phyloP scores from a whole-genome alignment of 1,139 yeast species.

The Magnusiomyces ingens region DNA sequence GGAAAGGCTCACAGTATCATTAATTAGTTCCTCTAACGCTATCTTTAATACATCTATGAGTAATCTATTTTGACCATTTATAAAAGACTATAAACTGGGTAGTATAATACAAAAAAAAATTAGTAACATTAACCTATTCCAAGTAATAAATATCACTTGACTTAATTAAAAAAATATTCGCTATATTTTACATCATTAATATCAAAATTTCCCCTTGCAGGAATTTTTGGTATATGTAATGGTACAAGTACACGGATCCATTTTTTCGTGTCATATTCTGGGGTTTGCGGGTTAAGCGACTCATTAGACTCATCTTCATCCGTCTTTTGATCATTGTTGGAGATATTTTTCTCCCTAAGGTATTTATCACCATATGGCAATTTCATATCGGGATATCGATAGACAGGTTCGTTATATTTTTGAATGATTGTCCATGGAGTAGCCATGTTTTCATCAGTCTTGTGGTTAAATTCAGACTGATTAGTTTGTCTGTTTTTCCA shows the following conservation, averaged over 20 bases:
- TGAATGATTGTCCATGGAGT: conserved; percentile 14
- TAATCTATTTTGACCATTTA: no score
- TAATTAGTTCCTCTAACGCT: no score
- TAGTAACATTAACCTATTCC: no score
- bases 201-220: conserved; percentile 70
- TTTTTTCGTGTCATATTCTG: not conserved
- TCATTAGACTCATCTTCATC: not conserved
- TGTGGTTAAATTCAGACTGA: not conserved
- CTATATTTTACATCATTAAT: conserved; percentile 61
- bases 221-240: conserved; percentile 59
- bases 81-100: no score
- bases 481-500: conserved; percentile 10
- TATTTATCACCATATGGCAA: not conserved
- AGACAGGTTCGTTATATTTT: conserved; percentile 9
- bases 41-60: no score
- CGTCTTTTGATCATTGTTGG: not conserved
- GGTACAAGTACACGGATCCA: conserved; percentile 44
- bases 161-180: conserved; percentile 55
- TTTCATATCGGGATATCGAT: not conserved
- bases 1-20: conserved; percentile 3
- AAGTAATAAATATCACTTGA: not conserved
- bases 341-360: not conserved
- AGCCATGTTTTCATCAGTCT: not conserved
- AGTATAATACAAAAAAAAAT: no score
- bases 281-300: not conserved